phyloP scores from a whole-genome alignment of 129 eudicot genomes.

The carrot (Daucus carota) region DNA sequence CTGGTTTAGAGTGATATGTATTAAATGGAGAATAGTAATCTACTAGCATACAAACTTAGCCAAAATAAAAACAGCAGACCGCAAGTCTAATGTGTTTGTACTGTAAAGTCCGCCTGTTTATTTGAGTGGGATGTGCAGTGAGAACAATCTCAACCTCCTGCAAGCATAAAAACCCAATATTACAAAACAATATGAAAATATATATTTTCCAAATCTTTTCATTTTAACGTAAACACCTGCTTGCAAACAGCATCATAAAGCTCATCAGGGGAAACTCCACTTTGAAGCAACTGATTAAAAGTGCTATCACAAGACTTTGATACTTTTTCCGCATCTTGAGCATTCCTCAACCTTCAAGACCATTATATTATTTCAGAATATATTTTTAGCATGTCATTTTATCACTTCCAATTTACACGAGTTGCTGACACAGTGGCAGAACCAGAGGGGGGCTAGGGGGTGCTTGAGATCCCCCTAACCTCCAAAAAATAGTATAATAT shows the following conservation, averaged over 20 bases:
- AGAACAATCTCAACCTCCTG: constrained; percentile 93
- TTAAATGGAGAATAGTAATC: background rate
- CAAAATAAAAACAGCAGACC: constrained; percentile 32
- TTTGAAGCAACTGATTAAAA: constrained; percentile 71
- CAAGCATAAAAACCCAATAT: constrained; percentile 18
- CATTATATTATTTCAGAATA: background rate
- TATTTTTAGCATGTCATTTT: background rate
- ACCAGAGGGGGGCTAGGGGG: too few species aligned
- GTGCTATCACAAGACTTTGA: constrained; percentile 95
- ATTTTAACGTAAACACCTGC: constrained; percentile 42
- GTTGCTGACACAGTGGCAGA: background rate
- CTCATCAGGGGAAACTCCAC: constrained; percentile 80
- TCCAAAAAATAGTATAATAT: too few species aligned
- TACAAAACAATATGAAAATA: constrained; percentile 1
- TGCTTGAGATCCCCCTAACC: too few species aligned
- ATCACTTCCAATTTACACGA: background rate
- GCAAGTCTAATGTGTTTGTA: constrained; percentile 88
- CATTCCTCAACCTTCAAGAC: constrained; percentile 57
- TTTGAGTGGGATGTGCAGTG: constrained; percentile 99
- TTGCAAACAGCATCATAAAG: constrained; percentile 79
- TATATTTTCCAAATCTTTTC: background rate
- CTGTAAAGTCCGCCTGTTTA: constrained; percentile 88
- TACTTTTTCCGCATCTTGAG: constrained; percentile 39
- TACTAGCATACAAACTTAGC: background rate
- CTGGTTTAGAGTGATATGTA: background rate